Conservation (phyloP, 176 grass and related monocot genomes). For the Olyra latifolia region DNA sequence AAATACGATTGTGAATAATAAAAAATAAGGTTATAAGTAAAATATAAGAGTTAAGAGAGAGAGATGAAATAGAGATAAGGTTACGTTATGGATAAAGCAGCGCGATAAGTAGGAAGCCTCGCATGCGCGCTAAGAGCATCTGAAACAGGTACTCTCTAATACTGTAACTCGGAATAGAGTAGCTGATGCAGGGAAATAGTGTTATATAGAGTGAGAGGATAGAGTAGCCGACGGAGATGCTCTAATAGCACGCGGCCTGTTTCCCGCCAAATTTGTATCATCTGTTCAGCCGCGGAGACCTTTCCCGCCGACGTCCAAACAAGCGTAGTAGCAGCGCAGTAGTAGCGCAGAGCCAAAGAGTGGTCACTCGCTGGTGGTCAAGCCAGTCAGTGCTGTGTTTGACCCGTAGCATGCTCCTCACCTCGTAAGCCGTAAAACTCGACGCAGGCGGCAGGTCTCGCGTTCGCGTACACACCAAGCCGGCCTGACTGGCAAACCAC, state of each 20-base stretch:
- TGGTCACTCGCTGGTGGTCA: not conserved
- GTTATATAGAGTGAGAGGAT: no score
- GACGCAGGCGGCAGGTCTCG: not conserved
- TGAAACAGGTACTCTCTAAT: no score
- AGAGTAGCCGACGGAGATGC: no score
- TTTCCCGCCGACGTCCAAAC: conserved; percentile 14
- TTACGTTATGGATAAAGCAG: no score
- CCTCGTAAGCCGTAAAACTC: conserved; percentile 26
- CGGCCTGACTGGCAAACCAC: not conserved
- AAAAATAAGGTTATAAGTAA: no score
- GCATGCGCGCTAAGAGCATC: no score
- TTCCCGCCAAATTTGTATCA: conserved; percentile 7
- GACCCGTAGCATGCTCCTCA: not conserved
- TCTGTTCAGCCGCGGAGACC: not conserved
- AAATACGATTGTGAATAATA: no score
- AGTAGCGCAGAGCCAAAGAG: not conserved
- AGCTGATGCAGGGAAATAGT: no score
- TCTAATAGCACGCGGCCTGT: not conserved
- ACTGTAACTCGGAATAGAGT: no score
- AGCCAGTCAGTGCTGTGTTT: not conserved
- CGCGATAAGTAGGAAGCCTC: no score
- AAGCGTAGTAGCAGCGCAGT: not conserved
- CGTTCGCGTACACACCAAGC: not conserved
- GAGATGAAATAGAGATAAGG: no score
- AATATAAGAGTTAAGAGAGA: no score